phyloP scores from a whole-genome alignment of 2,329 filamentous ascomycete species.

The Fusarium veterinarium region DNA sequence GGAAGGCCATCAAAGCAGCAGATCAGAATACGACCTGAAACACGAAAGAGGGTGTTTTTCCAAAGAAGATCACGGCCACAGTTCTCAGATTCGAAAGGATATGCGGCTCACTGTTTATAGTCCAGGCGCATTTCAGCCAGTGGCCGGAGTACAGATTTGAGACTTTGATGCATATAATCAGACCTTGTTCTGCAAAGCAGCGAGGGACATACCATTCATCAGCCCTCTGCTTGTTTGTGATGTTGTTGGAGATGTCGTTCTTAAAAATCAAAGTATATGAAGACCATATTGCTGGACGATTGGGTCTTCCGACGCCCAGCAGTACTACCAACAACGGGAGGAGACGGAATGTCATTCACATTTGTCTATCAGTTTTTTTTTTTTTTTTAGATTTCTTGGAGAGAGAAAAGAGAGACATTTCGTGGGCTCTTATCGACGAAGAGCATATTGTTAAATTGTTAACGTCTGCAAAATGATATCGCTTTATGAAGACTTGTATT shows the following conservation, averaged over 20 bases:
- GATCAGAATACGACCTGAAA: too few relatives aligned
- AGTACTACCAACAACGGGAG: rapidly evolving
- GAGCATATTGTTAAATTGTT: background rate
- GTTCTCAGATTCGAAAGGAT: too few relatives aligned
- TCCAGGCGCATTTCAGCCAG: too few relatives aligned
- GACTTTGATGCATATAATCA: background rate
- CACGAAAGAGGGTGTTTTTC: too few relatives aligned
- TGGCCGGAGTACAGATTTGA: background rate
- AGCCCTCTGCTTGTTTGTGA: rapidly evolving
- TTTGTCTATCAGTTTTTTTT: background rate
- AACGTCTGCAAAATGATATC: rapidly evolving
- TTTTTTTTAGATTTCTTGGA: too few relatives aligned
- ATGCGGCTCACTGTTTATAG: too few relatives aligned
- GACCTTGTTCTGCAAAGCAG: background rate
- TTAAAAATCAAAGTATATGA: rapidly evolving
- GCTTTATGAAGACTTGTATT: background rate
- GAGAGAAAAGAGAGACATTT: background rate
- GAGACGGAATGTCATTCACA: rapidly evolving
- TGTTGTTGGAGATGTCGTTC: rapidly evolving
- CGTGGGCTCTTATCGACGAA: background rate
- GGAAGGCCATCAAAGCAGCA: too few relatives aligned
- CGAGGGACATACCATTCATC: background rate
- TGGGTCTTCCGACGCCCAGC: rapidly evolving
- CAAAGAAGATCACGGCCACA: background rate
- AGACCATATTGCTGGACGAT: background rate